Evolutionary conservation across 306 rosid genomes (phyloP), one percentile per base, ranked within the genome.

Genomic region (Abrus precatorius): DNA sequence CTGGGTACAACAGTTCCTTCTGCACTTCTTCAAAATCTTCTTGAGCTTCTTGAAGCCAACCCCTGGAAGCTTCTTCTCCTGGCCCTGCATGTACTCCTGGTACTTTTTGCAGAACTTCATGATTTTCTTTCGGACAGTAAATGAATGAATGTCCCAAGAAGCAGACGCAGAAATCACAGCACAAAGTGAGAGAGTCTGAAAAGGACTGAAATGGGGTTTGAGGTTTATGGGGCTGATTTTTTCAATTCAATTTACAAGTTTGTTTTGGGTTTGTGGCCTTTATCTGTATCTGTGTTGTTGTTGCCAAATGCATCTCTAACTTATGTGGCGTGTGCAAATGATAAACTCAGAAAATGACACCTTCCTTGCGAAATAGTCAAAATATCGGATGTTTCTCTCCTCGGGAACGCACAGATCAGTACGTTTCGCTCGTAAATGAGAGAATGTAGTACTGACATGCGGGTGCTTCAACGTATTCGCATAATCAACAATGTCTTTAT

Each of bases 31-130:
- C 83, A 95, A 80, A 64, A 91, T 91, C 84, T 91, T 95, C 87
- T 95, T 95, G 57, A 90, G 98, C 85, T 90, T 92, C 87, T 95
- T 95, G 84, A 95, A 89, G 10, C 94, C 96, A 78, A 95, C 90
- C 48, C 49, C 97, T 5, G 97, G 99, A 11, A 91, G 89, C 50
- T 91, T 89, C 69, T 85, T 84, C 87, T 88, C 83, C 69, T 95
- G 97, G 59, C 87, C 89, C 80, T 89, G 92, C 94, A 93, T 87
- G 91, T 89, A 95, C 70, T 91, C 86, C 66, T 88, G 92, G 80
- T 95, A 95, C 82, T 74, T 90, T 90, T 95, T 95, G 88, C 99
- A 93, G 87, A 95, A 95, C 85, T 95, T 95, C 99, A 95, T 95
- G 47, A 20, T 20, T 83, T 87, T 75, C 20, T 65, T 20, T 8